Evolutionary conservation across 2,329 filamentous ascomycete genomes (phyloP), one percentile per base, ranked within the genome.

Genomic region (Calonectria pteridis): DNA sequence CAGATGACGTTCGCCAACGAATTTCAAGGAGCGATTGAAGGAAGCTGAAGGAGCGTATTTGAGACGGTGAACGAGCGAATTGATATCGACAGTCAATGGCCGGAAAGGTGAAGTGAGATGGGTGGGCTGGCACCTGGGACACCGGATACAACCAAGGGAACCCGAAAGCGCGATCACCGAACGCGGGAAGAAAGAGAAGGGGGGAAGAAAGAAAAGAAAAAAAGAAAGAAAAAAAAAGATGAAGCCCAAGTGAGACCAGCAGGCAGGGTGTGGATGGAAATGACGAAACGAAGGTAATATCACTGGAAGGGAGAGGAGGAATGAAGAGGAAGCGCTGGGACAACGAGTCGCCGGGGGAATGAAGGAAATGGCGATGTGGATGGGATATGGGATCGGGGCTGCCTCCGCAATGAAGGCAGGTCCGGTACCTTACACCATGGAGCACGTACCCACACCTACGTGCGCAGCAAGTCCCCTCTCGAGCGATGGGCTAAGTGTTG

Each of bases 311-410:
- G 71, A 49, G 66, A 55, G 35, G 31, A 69, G 71, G 71, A 69
- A 73, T 69, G 71, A 51, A 73, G 59, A 68, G 65, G 67, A 59
- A 67, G 55, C 71, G 55, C 59, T 69, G 31, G 50, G 58, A 59
- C 59, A 59, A 66, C 59, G 46, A 46, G 67, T 46, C 33, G 23
- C 33, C 35, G 67, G 35, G 67, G 67, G 67, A 51, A 65, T 70
- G 67, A 69, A 72, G 70, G 65, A 62, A 73, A 73, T 73, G 71
- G 66, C 37, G 71, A 73, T 73, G 67, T 69, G 65, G 63, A 59
- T 50, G 40, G 51, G 23, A 63, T 40, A 69, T 64, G 49, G 55
- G 23, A 33, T 62, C 18, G 35, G 53, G 71, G 40, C 66, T 43
- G 43, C 51, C 43, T 50, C 43, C 37, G 29, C 31, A 35, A 35